These are phyloP conservation scores for Chaetomium sp. DNA, from an alignment of 2,329 filamentous ascomycete genomes.

Conservation along the genomic window DNA sequence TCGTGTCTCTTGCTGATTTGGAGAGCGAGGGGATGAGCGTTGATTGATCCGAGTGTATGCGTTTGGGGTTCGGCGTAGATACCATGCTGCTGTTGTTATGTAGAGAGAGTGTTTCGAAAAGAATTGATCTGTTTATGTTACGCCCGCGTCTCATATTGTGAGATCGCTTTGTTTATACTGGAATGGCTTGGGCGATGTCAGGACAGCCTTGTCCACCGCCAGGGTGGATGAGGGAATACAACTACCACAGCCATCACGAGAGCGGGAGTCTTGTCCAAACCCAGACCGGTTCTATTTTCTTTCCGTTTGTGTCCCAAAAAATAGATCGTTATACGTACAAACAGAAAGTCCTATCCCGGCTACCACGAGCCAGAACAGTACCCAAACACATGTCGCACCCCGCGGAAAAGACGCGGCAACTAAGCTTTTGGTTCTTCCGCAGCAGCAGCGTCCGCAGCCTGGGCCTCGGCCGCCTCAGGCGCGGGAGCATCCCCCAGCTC, in stretches of 20 bases:
- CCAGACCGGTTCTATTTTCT: constrained; percentile 14
- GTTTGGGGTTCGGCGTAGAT: neutral
- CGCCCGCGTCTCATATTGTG: neutral
- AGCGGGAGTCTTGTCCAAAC: neutral
- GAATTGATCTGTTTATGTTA: neutral
- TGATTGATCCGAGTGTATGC: neutral
- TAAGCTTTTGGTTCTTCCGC: constrained; percentile 14
- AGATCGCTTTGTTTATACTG: neutral
- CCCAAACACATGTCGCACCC: neutral
- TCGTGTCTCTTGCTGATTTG: neutral
- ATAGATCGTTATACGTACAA: neutral
- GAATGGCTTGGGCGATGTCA: neutral
- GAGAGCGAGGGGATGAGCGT: neutral
- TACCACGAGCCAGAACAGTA: neutral
- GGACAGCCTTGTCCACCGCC: neutral
- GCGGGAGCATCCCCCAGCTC: constrained; percentile 16
- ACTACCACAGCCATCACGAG: neutral
- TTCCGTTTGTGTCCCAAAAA: constrained; percentile 6
- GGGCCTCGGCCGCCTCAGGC: neutral
- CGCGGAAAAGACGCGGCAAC: neutral
- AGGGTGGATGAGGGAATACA: neutral
- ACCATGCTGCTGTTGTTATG: neutral
- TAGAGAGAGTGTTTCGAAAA: neutral
- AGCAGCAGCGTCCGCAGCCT: neutral
- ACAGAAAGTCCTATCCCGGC: neutral